Base-by-base conservation (phyloP, 208 protist species). In the Leishmania braziliensis region DNA sequence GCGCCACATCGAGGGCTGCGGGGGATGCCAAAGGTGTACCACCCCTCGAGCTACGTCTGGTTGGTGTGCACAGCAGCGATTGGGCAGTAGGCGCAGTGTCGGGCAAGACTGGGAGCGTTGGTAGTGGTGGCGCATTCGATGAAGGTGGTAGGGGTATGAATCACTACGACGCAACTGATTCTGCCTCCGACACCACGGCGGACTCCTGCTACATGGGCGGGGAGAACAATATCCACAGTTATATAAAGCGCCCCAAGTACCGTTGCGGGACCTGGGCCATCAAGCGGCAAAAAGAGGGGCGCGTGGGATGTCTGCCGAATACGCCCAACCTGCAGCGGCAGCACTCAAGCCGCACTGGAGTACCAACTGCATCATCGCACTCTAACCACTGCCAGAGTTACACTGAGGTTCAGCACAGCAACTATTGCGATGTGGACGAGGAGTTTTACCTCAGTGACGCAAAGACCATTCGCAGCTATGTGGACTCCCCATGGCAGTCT, bases 201-300 rank as follows among this genome's bases (percentile, higher is more conserved):
- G 78, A 79, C 14, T 79, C 78, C 75, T 51, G 79, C 66, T 81
- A 80, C 43, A 62, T 84, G n/a, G 84, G 86, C 29, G 86, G 86
- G 1, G 81, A 79, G 62, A 90, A 90, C 76, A 88, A 86, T 68
- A 79, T 90, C 56, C 62, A 84, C 65, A 84, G 74, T 76, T 88
- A 88, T 69, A 46, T 85, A 33, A 81, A 82, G 78, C 48, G 56
- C 3, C 51, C 82, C 63, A 79, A 82, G 73, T n/a, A 23, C 12
- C 66, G 53, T 73, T 14, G 56, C 20, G 66, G 75, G n/a, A 58
- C 6, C n/a, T 77, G 46, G 66, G 58, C 58, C 50, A 79, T 80
- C 63, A 79, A 68, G 63, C 78, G 75, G 56, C 77, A 58, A 3
- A 77, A 78, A 0, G 77, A 72, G 60, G 72, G 78, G 54, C 62